phyloP scores from a whole-genome alignment of 2,329 filamentous ascomycete species.

The Fonsecaea pugnacius region DNA sequence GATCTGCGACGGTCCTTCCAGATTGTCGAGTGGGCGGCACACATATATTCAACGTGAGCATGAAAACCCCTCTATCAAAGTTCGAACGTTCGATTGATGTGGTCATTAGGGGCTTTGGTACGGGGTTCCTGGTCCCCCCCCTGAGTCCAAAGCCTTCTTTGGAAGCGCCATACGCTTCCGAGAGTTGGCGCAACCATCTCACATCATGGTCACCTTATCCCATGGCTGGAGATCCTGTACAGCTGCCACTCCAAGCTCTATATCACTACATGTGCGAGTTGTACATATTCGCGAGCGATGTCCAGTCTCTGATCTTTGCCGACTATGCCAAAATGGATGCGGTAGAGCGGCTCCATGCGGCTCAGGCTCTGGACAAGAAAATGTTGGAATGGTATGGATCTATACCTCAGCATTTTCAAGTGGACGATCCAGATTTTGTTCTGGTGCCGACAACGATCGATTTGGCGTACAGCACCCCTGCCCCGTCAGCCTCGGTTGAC shows the following conservation, averaged over 20 bases:
- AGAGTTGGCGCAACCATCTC: slow-evolving; percentile 12
- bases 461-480: slow-evolving; percentile 13
- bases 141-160: slow-evolving; percentile 14
- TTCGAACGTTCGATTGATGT: neutral
- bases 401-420: slow-evolving; percentile 8
- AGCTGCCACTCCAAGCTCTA: slow-evolving; percentile 18
- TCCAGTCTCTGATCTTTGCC: slow-evolving; percentile 15
- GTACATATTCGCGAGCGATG: slow-evolving; percentile 15
- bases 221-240: slow-evolving; percentile 15
- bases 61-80: neutral
- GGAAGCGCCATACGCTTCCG: slow-evolving; percentile 13
- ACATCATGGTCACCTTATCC: slow-evolving; percentile 25
- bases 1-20: slow-evolving; percentile 24
- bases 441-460: slow-evolving; percentile 16
- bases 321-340: slow-evolving; percentile 17
- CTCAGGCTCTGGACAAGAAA: slow-evolving; percentile 11
- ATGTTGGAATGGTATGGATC: slow-evolving; percentile 20
- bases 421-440: slow-evolving; percentile 15
- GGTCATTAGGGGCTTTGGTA: slow-evolving; percentile 15
- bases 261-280: slow-evolving; percentile 21
- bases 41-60: slow-evolving; percentile 23
- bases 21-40: slow-evolving; percentile 25
- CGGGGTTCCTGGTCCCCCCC: slow-evolving; percentile 11
- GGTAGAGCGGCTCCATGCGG: slow-evolving; percentile 13
- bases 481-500: neutral